Evolutionary conservation across 345 rosid genomes (phyloP), one percentile per base, ranked within the genome.

Genomic region (Salix caprea): DNA sequence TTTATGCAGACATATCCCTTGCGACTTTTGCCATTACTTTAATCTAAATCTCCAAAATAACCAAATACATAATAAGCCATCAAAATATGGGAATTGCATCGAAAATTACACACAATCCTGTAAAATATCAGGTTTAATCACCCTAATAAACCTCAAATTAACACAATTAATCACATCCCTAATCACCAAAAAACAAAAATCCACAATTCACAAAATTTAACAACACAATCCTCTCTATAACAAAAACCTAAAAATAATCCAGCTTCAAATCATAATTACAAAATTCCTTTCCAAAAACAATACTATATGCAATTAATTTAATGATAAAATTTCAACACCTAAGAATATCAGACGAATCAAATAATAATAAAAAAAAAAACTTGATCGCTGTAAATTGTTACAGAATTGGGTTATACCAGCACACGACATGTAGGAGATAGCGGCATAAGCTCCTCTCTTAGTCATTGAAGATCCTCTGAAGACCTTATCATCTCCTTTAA

Each of bases 391-490:
- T 37, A 37, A 42, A 30, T 24, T 18, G 24, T 18, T 19, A 23
- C 15, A 5, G 39, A 48, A 37, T 4, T 44, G 71, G 23, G 30
- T 46, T 58, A 4, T 58, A 96, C 99, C 99, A 30, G 99, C 97
- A 74, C 95, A 96, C 30, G 93, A 30, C 99, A 96, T 94, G 90
- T 96, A 96, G 64, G 92, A 88, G 74, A 94, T 28, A 70, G 99
- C 97, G 64, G 99, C 99, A 72, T 85, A 84, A 30, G 95, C 95
- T 36, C 99, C 98, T 65, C 91, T 79, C 77, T 82, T 94, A 74
- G 98, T 94, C 99, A 94, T 91, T 85, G 98, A 85, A 81, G 98
- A 92, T 86, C 98, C 99, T 83, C 79, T 86, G 65, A 93, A 96
- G 65, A 91, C 82, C 78, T 85, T 88, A 13, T 90, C 98, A 34